Base-by-base conservation (phyloP, 768 basidiomycete species). In the Rhodotorula toruloides region DNA sequence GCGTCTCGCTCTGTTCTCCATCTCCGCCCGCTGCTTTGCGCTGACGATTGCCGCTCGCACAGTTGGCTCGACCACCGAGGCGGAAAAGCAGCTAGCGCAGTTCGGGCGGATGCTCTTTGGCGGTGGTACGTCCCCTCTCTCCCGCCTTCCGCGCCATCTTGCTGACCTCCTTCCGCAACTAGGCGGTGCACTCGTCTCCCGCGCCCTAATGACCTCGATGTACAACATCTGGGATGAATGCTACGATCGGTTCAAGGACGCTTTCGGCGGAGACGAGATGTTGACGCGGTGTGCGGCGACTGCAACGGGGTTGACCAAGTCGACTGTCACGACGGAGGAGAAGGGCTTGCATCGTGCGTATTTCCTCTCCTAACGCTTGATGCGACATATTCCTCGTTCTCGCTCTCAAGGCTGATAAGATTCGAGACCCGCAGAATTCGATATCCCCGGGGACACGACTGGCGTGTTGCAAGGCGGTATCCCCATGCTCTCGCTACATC, bases 191-290 rank as follows among this genome's bases (percentile, higher is more conserved):
- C 43, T 74, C 19, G 58, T 63, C 9, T 63, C 60, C 8, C 43
- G n/a, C 2, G 42, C 61, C 0, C 52, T 74, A 17, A 29, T 54
- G 11, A 13, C 22, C 5, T 47, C 59, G 56, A 65, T 72, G 65
- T 54, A 65, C 27, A n/a, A 48, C 6, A 25, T 36, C 17, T 72
- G 64, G 67, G 52, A 55, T 40, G 54, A 60, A 6, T 74, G 73
- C 56, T 53, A 46, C 44, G 62, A 65, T 29, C 58, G 57, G 53
- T 71, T 61, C 61, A 34, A 54, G 31, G 29, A 58, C 58, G 47
- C 50, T 17, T 74, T 72, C 39, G 73, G 73, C 4, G 72, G 72
- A 2, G 73, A 74, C 52, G 73, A 72, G 55, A 74, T 74, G 73
- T 25, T 72, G 29, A 70, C 70, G 7, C 58, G 68, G 6, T 74